These are phyloP conservation scores for Platismatia glauca DNA, from an alignment of 495 filamentous ascomycete genomes.

Conservation along the genomic window DNA sequence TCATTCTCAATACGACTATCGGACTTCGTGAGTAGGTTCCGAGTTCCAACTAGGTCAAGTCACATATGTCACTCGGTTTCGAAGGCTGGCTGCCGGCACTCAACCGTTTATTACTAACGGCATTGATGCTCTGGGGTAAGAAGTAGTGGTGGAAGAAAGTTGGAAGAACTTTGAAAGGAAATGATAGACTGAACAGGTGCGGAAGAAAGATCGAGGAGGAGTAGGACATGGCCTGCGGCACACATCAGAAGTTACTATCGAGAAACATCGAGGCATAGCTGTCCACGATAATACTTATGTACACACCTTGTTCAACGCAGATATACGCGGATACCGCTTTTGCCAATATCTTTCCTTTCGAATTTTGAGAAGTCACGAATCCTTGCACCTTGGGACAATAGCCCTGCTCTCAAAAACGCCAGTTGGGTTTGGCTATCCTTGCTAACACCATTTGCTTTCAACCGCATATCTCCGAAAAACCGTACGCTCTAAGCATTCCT, in stretches of 20 bases:
- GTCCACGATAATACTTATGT: conserved; percentile 5
- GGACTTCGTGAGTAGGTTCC: neutral
- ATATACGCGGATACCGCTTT: neutral
- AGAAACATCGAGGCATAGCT: neutral
- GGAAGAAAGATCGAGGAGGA: neutral
- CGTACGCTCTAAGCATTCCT: neutral
- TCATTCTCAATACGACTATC: neutral
- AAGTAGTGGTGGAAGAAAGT: no score
- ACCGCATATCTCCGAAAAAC: neutral
- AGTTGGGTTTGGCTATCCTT: neutral
- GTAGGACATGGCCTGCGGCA: neutral
- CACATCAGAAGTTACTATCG: neutral
- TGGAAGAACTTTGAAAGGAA: neutral
- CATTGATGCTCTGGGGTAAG: neutral
- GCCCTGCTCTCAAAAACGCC: neutral
- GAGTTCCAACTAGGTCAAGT: neutral
- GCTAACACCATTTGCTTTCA: neutral
- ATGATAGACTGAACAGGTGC: neutral
- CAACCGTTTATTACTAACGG: neutral
- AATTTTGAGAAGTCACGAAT: neutral
- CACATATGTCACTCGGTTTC: neutral
- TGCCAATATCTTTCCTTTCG: neutral
- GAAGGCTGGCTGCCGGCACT: neutral
- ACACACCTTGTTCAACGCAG: conserved; percentile 6
- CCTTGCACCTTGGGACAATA: neutral